Evolutionary conservation across 352 stramenopile species (phyloP), one percentile per base, ranked within the genome.

Genomic region (Sclerospora graminicola): DNA sequence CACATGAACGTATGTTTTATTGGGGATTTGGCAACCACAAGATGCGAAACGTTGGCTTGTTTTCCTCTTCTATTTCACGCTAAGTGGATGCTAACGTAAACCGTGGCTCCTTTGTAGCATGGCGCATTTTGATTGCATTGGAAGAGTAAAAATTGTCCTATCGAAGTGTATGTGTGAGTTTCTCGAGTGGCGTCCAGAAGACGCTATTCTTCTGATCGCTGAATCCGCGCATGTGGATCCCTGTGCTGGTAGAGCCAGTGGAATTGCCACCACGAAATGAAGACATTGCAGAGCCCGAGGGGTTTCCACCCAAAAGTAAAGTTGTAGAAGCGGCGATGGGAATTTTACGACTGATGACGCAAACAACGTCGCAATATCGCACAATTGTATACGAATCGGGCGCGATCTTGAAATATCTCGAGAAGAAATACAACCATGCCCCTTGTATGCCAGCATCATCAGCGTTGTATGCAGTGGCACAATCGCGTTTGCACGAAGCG

Each of bases 1-100:
- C 72, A 6, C 60, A 84, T 45, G 78, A 90, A 42, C 75, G 78
- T 36, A 73, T 90, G 2, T 50, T 90, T 35, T 90, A 84, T 57
- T 90, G 78, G 78, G 78, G 78, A 30, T 90, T 75, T 1, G 78
- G 78, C 23, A 88, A 73, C 78, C 78, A 7, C 78, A 90, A 68
- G 78, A 75, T 90, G 55, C 1, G 18, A 30, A 6, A 6, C 26
- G 6, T 30, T 30, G 26, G 8, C 15, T 8, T 33, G 9, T 33
- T 35, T 11, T 23, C 24, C 16, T 16, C 0, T 11, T 32, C 0
- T 32, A n/a, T n/a, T n/a, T n/a, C n/a, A n/a, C n/a, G n/a, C n/a
- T n/a, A n/a, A n/a, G n/a, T n/a, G n/a, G n/a, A n/a, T 15, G 7
- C 15, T 40, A n/a, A n/a, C n/a, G n/a, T n/a, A n/a, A n/a, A n/a